Percentiles rank a stretch among this genome's conserved stretches.
phyloP scores from a whole-genome alignment of 768 basidiomycete species.

The Russula emetica region DNA sequence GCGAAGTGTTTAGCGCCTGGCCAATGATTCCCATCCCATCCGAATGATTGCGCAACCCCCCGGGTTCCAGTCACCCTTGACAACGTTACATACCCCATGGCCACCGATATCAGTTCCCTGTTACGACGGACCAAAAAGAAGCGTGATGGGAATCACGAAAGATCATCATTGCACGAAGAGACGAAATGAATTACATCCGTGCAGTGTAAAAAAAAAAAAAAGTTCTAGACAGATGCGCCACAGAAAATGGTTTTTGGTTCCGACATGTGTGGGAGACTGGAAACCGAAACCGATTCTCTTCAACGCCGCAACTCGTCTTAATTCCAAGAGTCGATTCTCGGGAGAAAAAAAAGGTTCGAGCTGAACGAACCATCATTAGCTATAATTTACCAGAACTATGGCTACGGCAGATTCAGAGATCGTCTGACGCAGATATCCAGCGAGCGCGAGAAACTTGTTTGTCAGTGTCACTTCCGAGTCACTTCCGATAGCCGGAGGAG shows the following conservation, averaged over 20 bases:
- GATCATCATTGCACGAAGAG: conserved; percentile 33
- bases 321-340: not conserved
- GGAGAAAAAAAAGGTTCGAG: not conserved
- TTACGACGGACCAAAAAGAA: conserved; percentile 22
- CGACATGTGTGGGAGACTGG: not conserved
- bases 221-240: conserved; percentile 37
- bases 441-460: not conserved
- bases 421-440: not conserved
- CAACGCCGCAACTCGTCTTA: conserved; percentile 6
- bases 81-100: not conserved
- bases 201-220: conserved; percentile 32
- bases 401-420: not conserved
- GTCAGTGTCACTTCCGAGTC: not conserved
- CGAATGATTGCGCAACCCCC: not conserved
- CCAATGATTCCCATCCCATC: not conserved
- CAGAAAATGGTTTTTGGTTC: conserved; percentile 31
- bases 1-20: not conserved
- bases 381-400: not conserved
- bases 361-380: not conserved
- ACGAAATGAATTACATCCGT: conserved; percentile 36
- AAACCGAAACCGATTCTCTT: conserved; percentile 3
- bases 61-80: not conserved
- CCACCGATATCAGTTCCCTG: not conserved
- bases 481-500: not conserved
- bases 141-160: conserved; percentile 34